Percentiles rank a stretch among this genome's conserved stretches.
Conservation (phyloP, 495 filamentous ascomycete genomes). For the Aeminium ludgeri region DNA sequence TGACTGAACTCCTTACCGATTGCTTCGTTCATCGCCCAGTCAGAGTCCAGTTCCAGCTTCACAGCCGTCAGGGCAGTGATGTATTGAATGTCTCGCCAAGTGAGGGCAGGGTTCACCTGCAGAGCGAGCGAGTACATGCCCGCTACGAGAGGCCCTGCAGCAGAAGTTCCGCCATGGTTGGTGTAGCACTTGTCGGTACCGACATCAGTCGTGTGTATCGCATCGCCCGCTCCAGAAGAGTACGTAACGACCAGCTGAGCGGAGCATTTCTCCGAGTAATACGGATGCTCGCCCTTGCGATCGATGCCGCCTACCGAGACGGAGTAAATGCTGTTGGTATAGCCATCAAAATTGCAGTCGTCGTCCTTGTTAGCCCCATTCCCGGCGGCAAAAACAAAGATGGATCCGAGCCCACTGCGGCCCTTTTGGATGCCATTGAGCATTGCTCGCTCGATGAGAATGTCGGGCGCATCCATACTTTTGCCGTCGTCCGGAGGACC, state of each 20-base stretch:
- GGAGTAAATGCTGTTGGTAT: slow-evolving; percentile 98
- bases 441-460: slow-evolving; percentile 80
- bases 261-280: slow-evolving; percentile 91
- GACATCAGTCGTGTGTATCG: slow-evolving; percentile 93
- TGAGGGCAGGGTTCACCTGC: slow-evolving; percentile 67
- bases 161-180: slow-evolving; percentile 86
- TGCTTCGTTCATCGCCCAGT: slow-evolving; percentile 57
- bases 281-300: slow-evolving; percentile 64
- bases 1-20: slow-evolving; percentile 82
- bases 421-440: slow-evolving; percentile 82
- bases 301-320: slow-evolving; percentile 93
- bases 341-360: slow-evolving; percentile 98
- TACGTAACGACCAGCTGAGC: slow-evolving; percentile 92
- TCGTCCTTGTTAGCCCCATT: slow-evolving; percentile 79
- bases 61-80: slow-evolving; percentile 71
- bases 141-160: slow-evolving; percentile 79
- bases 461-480: slow-evolving; percentile 84
- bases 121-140: slow-evolving; percentile 89
- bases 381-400: slow-evolving; percentile 93
- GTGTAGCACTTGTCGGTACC: slow-evolving; percentile 61
- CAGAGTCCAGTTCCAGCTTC: slow-evolving; percentile 54
- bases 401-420: slow-evolving; percentile 64
- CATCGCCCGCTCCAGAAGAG: slow-evolving; percentile 73
- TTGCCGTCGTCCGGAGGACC: slow-evolving; percentile 83
- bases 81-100: slow-evolving; percentile 91